Conservation (phyloP, 345 rosid species). For the Bruguiera sexangula region DNA sequence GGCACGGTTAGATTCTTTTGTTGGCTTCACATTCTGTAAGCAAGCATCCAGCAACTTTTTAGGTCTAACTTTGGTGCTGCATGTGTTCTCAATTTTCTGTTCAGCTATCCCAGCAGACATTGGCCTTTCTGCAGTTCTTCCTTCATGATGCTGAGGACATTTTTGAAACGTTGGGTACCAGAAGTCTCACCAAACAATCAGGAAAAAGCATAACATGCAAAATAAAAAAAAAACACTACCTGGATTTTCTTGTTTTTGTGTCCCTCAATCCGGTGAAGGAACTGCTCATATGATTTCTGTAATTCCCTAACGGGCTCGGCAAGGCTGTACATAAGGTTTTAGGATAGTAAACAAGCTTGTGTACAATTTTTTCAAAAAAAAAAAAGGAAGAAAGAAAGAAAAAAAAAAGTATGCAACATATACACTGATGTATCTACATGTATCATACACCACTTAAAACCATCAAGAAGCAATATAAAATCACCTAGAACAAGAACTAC, state of each 20-base stretch:
- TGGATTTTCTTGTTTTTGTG: constrained; percentile 58
- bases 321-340: constrained; percentile 43
- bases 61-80: constrained; percentile 13
- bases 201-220: constrained; percentile 8
- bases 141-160: constrained; percentile 40
- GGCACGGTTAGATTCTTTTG: constrained; percentile 20
- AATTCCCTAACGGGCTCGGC: constrained; percentile 86
- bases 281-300: constrained; percentile 77
- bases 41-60: constrained; percentile 13
- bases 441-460: background rate
- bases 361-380: constrained; percentile 1
- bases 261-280: constrained; percentile 69
- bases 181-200: background rate
- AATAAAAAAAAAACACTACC: constrained; percentile 37
- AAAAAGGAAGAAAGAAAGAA: background rate
- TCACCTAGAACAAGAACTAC: too few species aligned
- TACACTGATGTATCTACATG: too few species aligned
- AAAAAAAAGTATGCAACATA: background rate
- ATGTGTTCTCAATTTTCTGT: constrained; percentile 28
- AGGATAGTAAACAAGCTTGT: constrained; percentile 7
- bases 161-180: constrained; percentile 16
- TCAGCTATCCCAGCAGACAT: constrained; percentile 22
- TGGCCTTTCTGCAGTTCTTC: constrained; percentile 35
- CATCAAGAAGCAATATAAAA: background rate
- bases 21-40: constrained; percentile 21